These are phyloP conservation scores for Lipomyces mesembrius DNA, from an alignment of 805 yeast genomes.

Conservation along the genomic window DNA sequence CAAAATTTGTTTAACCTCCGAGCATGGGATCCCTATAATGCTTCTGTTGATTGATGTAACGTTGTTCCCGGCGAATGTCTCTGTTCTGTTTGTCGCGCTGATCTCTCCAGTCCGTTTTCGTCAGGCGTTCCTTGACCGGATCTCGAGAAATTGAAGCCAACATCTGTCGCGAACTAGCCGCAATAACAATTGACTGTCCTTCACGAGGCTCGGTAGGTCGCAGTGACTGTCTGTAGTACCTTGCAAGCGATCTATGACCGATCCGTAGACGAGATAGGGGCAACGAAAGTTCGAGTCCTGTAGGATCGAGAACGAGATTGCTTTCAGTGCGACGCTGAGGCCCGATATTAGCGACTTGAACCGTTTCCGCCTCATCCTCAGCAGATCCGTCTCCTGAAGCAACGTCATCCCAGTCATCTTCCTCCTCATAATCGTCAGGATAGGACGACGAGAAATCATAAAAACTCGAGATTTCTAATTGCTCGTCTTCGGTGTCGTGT, in stretches of 20 bases:
- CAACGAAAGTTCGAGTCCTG: constrained; percentile 68
- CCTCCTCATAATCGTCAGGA: constrained; percentile 45
- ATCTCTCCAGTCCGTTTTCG: constrained; percentile 66
- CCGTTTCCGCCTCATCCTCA: constrained; percentile 42
- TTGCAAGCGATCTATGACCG: constrained; percentile 78
- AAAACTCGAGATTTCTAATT: constrained; percentile 72
- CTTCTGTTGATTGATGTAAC: constrained; percentile 77
- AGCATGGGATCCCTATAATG: constrained; percentile 81
- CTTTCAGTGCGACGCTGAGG: constrained; percentile 29
- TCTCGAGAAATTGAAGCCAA: constrained; percentile 38
- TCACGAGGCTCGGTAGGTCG: constrained; percentile 57
- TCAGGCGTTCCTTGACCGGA: constrained; percentile 49
- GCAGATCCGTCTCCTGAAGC: constrained; percentile 47
- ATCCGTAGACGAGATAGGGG: constrained; percentile 73
- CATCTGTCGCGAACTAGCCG: constrained; percentile 49
- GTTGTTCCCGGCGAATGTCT: constrained; percentile 58
- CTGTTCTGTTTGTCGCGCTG: constrained; percentile 55
- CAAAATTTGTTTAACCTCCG: constrained; percentile 24
- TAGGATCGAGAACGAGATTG: constrained; percentile 54
- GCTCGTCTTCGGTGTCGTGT: constrained; percentile 79
- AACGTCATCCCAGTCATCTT: constrained; percentile 48
- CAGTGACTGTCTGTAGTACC: constrained; percentile 71
- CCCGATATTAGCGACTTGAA: constrained; percentile 6
- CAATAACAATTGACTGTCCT: constrained; percentile 73
- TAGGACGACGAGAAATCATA: constrained; percentile 81